Conservation (phyloP, 352 stramenopile species). For the Phytophthora colocasiae region DNA sequence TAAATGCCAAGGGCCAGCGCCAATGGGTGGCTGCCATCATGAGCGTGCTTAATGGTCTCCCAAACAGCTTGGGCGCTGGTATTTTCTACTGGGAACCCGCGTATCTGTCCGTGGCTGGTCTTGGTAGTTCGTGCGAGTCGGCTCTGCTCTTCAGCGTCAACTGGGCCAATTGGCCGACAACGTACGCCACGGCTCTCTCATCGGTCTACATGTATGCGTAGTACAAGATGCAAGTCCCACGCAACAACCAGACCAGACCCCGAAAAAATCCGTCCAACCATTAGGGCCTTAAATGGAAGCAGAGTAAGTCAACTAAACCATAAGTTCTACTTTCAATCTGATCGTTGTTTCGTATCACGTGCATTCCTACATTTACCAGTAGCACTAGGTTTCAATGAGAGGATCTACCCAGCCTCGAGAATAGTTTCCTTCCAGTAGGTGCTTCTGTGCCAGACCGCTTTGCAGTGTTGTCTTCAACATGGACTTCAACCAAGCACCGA, state of each 20-base stretch:
- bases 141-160: slow-evolving; percentile 43
- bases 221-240: background rate
- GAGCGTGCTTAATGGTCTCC: slow-evolving; percentile 27
- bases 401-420: too few species aligned
- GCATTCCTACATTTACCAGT: too few species aligned
- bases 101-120: slow-evolving; percentile 29
- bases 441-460: background rate
- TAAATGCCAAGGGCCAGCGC: slow-evolving; percentile 32
- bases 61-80: slow-evolving; percentile 30
- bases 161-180: slow-evolving; percentile 30
- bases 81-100: slow-evolving; percentile 50
- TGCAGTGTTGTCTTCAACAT: slow-evolving; percentile 10
- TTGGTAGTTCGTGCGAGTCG: slow-evolving; percentile 37
- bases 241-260: slow-evolving; percentile 2
- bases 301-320: too few species aligned
- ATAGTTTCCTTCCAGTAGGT: too few species aligned
- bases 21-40: slow-evolving; percentile 38
- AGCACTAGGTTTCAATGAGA: too few species aligned
- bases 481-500: slow-evolving; percentile 12
- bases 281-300: background rate
- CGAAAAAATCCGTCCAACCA: background rate
- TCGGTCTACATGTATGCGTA: slow-evolving; percentile 34
- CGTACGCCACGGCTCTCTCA: slow-evolving; percentile 32
- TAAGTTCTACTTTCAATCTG: too few species aligned
- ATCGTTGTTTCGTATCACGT: too few species aligned